A percentile compares a stretch with the other conserved stretches of the same genome.
Conservation (phyloP, 108 stramenopile species). For the Seminavis robusta region DNA sequence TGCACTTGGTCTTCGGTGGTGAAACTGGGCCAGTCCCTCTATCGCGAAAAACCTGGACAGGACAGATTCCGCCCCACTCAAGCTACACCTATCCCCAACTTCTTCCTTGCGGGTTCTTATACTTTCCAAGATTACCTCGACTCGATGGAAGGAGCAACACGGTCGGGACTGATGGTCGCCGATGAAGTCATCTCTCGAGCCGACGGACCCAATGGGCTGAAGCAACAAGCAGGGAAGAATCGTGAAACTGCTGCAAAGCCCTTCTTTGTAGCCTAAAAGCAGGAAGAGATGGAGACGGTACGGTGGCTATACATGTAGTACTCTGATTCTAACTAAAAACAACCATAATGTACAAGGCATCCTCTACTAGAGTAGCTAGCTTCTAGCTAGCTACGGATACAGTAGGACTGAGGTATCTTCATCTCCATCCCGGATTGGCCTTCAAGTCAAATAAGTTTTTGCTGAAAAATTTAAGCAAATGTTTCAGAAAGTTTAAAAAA, state of each 20-base stretch:
- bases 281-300: no score
- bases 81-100: conserved; percentile 93
- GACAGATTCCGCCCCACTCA: conserved; percentile 93
- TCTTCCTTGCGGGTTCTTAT: conserved; percentile 95
- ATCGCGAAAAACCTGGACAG: conserved; percentile 93
- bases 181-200: conserved; percentile 92
- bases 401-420: no score
- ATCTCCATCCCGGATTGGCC: no score
- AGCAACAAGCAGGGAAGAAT: conserved; percentile 29
- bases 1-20: conserved; percentile 96
- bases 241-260: conserved; percentile 4
- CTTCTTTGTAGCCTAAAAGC: background rate
- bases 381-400: no score
- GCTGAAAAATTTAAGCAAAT: no score
- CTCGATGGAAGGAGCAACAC: conserved; percentile 97
- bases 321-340: no score
- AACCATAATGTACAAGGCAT: no score
- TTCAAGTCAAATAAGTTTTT: no score
- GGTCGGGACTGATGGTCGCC: conserved; percentile 91
- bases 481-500: no score
- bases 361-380: no score
- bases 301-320: no score
- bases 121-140: conserved; percentile 97
- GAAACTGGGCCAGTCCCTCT: conserved; percentile 89
- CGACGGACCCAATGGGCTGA: conserved; percentile 71